phyloP scores from a whole-genome alignment of 2,329 filamentous ascomycete species.

The Diplodia mutila region DNA sequence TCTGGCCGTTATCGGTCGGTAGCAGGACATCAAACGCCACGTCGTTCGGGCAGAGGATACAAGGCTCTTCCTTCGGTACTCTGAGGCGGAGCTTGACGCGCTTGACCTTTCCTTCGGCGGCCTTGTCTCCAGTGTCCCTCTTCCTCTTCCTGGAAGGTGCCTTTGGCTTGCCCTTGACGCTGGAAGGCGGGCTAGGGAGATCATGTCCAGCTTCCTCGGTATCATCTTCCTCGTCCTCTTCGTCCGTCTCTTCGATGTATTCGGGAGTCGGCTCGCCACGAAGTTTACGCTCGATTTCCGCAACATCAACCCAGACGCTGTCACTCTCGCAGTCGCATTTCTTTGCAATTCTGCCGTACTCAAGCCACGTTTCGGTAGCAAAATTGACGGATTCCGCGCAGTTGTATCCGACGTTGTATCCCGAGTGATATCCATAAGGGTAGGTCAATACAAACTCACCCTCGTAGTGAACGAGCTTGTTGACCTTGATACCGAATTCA shows the following conservation, averaged over 20 bases:
- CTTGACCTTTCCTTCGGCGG: slow-evolving; percentile 71
- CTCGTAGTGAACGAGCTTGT: slow-evolving; percentile 92
- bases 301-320: slow-evolving; percentile 97
- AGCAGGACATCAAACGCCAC: slow-evolving; percentile 80
- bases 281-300: slow-evolving; percentile 92
- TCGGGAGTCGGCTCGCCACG: slow-evolving; percentile 81
- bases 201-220: slow-evolving; percentile 57
- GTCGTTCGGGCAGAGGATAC: slow-evolving; percentile 90
- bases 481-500: slow-evolving; percentile 93
- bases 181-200: slow-evolving; percentile 77
- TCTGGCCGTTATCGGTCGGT: slow-evolving; percentile 82
- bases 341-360: slow-evolving; percentile 93
- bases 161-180: slow-evolving; percentile 71
- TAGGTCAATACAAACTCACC: slow-evolving; percentile 99
- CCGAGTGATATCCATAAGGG: slow-evolving; percentile 97
- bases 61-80: slow-evolving; percentile 76
- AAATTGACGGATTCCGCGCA: slow-evolving; percentile 99
- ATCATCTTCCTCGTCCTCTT: slow-evolving; percentile 65
- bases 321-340: slow-evolving; percentile 97
- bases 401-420: slow-evolving; percentile 97
- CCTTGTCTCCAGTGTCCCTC: slow-evolving; percentile 53
- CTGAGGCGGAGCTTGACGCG: slow-evolving; percentile 72
- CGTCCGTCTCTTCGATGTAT: slow-evolving; percentile 78
- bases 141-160: slow-evolving; percentile 68
- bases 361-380: slow-evolving; percentile 90